Percentiles rank a stretch among this genome's conserved stretches.
Evolutionary conservation across 169 alveolate genomes (phyloP).

Genomic region (Cryptosporidium muris): DNA sequence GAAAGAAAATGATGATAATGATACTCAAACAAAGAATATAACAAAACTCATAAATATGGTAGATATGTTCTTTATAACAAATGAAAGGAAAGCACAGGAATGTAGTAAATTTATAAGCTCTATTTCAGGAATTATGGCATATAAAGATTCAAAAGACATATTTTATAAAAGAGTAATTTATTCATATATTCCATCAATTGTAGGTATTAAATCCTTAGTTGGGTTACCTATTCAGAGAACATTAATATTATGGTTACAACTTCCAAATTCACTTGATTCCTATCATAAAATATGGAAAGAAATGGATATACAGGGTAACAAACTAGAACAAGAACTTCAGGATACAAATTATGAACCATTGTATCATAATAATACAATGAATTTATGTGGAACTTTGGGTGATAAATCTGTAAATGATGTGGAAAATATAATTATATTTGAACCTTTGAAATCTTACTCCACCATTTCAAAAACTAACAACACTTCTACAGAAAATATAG

Average conservation of each 20-base stretch:
- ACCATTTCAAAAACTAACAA: background rate
- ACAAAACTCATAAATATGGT: slow-evolving; percentile 25
- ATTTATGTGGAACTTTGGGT: slow-evolving; percentile 16
- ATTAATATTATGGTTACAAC: slow-evolving; percentile 47
- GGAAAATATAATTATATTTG: slow-evolving; percentile 42
- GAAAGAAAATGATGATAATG: background rate
- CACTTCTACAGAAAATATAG: background rate
- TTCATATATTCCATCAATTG: slow-evolving; percentile 33
- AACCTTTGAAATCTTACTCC: slow-evolving; percentile 13
- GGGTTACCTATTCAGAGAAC: slow-evolving; percentile 67
- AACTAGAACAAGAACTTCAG: slow-evolving; percentile 4
- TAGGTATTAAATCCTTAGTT: slow-evolving; percentile 23
- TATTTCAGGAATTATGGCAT: slow-evolving; percentile 52
- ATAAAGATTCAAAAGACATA: background rate
- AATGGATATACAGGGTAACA: slow-evolving; percentile 9
- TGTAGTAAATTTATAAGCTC: slow-evolving; percentile 51
- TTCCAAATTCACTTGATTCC: slow-evolving; percentile 1
- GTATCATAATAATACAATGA: background rate
- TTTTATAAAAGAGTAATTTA: slow-evolving; percentile 48
- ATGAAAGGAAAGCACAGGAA: slow-evolving; percentile 33
- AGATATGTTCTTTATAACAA: slow-evolving; percentile 45
- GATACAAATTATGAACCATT: slow-evolving; percentile 48
- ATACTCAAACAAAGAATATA: background rate
- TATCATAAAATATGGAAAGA: background rate
- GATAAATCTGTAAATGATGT: slow-evolving; percentile 57